Evolutionary conservation across 2,329 filamentous ascomycete genomes (phyloP).

Genomic region (Sporothrix brunneoviolacea): DNA sequence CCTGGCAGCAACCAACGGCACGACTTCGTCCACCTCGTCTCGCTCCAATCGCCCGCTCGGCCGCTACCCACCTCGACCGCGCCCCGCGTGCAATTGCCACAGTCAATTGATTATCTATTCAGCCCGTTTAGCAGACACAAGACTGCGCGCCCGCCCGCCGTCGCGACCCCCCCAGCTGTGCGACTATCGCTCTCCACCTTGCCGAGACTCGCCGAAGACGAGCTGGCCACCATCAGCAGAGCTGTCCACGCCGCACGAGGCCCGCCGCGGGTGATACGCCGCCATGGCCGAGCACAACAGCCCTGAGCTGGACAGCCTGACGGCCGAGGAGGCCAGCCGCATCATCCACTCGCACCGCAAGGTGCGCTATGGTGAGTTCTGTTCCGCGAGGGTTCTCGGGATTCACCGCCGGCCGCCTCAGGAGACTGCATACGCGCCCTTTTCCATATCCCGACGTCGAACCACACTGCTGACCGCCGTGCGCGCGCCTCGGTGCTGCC

Average conservation of each 20-base stretch:
- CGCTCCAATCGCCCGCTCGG: not conserved
- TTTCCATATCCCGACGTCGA: constrained; percentile 8
- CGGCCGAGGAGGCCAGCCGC: constrained; percentile 58
- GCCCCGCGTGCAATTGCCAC: not conserved
- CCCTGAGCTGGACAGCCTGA: constrained; percentile 50
- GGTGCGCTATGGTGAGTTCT: constrained; percentile 56
- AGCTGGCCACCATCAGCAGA: too few relatives aligned
- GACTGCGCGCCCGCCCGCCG: not conserved
- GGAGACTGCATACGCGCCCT: not conserved
- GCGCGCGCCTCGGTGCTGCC: too few relatives aligned
- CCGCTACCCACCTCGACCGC: not conserved
- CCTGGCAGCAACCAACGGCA: too few relatives aligned
- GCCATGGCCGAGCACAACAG: constrained; percentile 40
- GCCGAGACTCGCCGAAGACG: constrained; percentile 16
- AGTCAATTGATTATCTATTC: too few relatives aligned
- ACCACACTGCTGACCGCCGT: constrained; percentile 2
- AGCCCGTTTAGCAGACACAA: not conserved
- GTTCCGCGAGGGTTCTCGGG: not conserved
- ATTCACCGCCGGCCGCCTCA: not conserved
- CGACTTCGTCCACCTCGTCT: too few relatives aligned
- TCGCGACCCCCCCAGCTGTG: not conserved
- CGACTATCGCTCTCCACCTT: constrained; percentile 15
- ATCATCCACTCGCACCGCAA: constrained; percentile 65
- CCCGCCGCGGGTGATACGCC: not conserved
- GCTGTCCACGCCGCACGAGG: not conserved